Evolutionary conservation across 73 alveolate genomes (phyloP).

Genomic region (Symbiodinium natans): DNA sequence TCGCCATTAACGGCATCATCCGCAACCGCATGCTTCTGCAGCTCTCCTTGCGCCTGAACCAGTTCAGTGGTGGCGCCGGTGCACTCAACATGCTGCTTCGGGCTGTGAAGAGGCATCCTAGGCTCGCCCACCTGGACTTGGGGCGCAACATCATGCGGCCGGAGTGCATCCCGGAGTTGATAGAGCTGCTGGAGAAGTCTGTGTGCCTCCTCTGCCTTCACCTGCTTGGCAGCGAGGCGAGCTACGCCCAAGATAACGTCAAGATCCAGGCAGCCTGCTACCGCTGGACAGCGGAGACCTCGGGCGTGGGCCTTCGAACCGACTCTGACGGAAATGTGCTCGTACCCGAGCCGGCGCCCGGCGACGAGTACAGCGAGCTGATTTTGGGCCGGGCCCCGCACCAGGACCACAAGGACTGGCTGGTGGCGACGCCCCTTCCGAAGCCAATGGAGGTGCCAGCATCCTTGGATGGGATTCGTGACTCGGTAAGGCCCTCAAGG

Average conservation of each 20-base stretch:
- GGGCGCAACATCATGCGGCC: slow-evolving; percentile 39
- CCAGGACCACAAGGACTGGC: slow-evolving; percentile 41
- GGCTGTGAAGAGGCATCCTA: slow-evolving; percentile 15
- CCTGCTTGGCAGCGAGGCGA: slow-evolving; percentile 51
- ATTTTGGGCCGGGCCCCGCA: slow-evolving; percentile 41
- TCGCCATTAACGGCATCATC: slow-evolving; percentile 13
- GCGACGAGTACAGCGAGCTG: slow-evolving; percentile 60
- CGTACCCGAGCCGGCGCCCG: slow-evolving; percentile 50
- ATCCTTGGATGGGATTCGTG: too few species aligned
- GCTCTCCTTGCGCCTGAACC: slow-evolving; percentile 55
- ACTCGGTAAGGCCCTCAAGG: too few species aligned
- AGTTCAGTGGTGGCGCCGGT: slow-evolving; percentile 34
- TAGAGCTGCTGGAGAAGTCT: not conserved
- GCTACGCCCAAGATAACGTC: slow-evolving; percentile 46
- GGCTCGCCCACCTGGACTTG: slow-evolving; percentile 48
- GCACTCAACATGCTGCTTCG: slow-evolving; percentile 34
- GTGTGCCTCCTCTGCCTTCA: slow-evolving; percentile 35
- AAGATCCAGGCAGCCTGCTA: slow-evolving; percentile 54
- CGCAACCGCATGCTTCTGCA: slow-evolving; percentile 28
- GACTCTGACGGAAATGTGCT: not conserved
- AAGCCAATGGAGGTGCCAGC: not conserved
- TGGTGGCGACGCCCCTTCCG: not conserved
- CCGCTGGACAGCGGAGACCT: slow-evolving; percentile 42
- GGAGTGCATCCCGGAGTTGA: slow-evolving; percentile 41
- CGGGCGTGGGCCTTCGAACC: not conserved